A percentile compares a stretch with the other conserved stretches of the same genome.
Conservation (phyloP, 164 flowering plant genomes). For the Annona squamosa region DNA sequence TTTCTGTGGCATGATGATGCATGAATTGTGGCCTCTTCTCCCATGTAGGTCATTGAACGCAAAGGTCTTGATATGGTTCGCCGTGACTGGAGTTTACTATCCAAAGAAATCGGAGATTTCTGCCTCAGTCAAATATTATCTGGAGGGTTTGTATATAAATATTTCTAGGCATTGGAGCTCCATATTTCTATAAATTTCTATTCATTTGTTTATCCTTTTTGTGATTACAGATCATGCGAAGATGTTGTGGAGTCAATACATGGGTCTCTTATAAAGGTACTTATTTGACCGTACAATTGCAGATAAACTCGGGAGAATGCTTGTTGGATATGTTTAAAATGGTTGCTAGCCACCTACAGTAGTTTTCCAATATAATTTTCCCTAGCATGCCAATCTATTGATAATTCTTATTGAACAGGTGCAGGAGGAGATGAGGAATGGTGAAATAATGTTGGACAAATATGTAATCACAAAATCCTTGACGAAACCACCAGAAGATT, state of each 20-base stretch:
- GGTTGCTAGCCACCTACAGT: neutral
- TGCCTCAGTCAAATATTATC: constrained; percentile 86
- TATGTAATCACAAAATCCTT: constrained; percentile 86
- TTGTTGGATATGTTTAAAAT: too few relatives aligned
- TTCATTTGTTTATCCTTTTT: neutral
- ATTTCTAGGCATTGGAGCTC: neutral
- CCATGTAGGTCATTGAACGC: constrained; percentile 73
- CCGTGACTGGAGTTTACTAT: constrained; percentile 93
- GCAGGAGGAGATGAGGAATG: constrained; percentile 89
- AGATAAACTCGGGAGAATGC: neutral
- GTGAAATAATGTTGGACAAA: constrained; percentile 81
- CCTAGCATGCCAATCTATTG: neutral
- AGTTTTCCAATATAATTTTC: neutral
- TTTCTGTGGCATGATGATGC: neutral
- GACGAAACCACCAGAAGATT: constrained; percentile 92
- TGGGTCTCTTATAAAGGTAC: constrained; percentile 75
- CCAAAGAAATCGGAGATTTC: constrained; percentile 92
- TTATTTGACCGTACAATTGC: neutral
- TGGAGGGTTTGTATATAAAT: constrained; percentile 55
- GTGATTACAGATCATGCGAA: constrained; percentile 73
- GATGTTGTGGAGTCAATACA: constrained; percentile 95
- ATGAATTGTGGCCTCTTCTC: constrained; percentile 7
- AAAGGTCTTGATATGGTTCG: constrained; percentile 99
- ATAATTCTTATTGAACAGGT: constrained; percentile 41
- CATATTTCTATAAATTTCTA: neutral